Evolutionary conservation across 352 stramenopile genomes (phyloP).

Genomic region (Phytophthora hybrid): DNA sequence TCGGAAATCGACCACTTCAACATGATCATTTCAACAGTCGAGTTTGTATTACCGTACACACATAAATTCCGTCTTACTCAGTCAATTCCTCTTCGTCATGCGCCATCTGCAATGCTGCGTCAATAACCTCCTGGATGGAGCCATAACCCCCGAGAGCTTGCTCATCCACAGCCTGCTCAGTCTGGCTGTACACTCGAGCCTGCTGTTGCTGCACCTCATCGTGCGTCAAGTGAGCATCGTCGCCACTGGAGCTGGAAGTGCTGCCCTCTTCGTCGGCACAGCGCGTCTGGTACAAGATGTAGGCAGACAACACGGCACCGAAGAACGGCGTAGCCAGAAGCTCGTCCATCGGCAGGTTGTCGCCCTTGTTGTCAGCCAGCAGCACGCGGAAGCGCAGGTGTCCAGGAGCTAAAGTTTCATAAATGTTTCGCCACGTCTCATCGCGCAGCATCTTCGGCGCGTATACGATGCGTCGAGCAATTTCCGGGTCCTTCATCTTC

Average conservation of each 20-base stretch:
- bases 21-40: constrained; percentile 19
- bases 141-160: constrained; percentile 42
- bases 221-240: constrained; percentile 17
- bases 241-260: constrained; percentile 38
- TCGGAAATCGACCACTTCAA: constrained; percentile 6
- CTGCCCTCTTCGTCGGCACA: constrained; percentile 26
- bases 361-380: constrained; percentile 67
- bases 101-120: constrained; percentile 62
- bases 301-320: constrained; percentile 68
- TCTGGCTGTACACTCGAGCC: constrained; percentile 6
- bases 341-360: constrained; percentile 71
- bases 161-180: constrained; percentile 24
- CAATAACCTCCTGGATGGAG: constrained; percentile 61
- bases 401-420: constrained; percentile 63
- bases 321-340: constrained; percentile 73
- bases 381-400: constrained; percentile 67
- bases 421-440: constrained; percentile 75
- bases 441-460: constrained; percentile 80
- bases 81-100: constrained; percentile 70
- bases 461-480: constrained; percentile 60
- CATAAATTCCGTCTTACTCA: constrained; percentile 31
- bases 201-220: constrained; percentile 27
- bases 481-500: constrained; percentile 52
- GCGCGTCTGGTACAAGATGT: constrained; percentile 60
- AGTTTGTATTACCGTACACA: constrained; percentile 29